A percentile compares a stretch with the other conserved stretches of the same genome.
Evolutionary conservation across 1,284 basidiomycete genomes (phyloP).

Genomic region (Farysia itapuensis): DNA sequence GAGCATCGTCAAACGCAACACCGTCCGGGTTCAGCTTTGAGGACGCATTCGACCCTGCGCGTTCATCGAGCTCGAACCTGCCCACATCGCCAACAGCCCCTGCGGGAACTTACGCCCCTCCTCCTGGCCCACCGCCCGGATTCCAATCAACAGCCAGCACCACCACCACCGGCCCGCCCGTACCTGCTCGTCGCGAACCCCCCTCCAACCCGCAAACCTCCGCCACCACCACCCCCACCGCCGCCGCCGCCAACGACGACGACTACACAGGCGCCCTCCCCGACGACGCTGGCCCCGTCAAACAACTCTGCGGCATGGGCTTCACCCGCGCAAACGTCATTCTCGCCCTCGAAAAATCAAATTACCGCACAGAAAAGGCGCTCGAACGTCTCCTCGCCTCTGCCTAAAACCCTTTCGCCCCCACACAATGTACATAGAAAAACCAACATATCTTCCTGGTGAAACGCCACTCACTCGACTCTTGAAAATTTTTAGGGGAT

Average conservation of each 20-base stretch:
- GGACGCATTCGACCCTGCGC: slow-evolving; percentile 43
- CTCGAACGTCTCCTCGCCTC: slow-evolving; percentile 47
- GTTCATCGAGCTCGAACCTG: slow-evolving; percentile 1
- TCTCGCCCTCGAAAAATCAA: slow-evolving; percentile 52
- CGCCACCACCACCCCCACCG: not conserved
- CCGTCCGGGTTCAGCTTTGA: slow-evolving; percentile 48
- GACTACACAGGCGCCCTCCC: slow-evolving; percentile 43
- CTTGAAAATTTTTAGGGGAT: too few relatives aligned
- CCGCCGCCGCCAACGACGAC: slow-evolving; percentile 4
- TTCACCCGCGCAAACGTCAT: slow-evolving; percentile 53
- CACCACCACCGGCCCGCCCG: slow-evolving; percentile 5
- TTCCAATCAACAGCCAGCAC: slow-evolving; percentile 2
- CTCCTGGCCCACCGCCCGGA: slow-evolving; percentile 32
- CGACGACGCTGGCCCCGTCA: slow-evolving; percentile 53
- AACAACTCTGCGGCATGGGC: slow-evolving; percentile 57
- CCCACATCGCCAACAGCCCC: slow-evolving; percentile 9
- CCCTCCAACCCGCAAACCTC: too few relatives aligned
- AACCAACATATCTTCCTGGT: too few relatives aligned
- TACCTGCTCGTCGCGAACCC: slow-evolving; percentile 22
- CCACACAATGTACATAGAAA: too few relatives aligned
- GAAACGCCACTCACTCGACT: too few relatives aligned
- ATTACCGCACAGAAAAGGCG: slow-evolving; percentile 57
- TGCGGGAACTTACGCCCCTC: slow-evolving; percentile 27
- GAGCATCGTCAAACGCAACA: not conserved
- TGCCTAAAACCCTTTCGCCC: slow-evolving; percentile 1